Percentiles rank a stretch among this genome's conserved stretches.
phyloP scores from a whole-genome alignment of 2,329 filamentous ascomycete genomes.

The Chaetomium globosum region DNA sequence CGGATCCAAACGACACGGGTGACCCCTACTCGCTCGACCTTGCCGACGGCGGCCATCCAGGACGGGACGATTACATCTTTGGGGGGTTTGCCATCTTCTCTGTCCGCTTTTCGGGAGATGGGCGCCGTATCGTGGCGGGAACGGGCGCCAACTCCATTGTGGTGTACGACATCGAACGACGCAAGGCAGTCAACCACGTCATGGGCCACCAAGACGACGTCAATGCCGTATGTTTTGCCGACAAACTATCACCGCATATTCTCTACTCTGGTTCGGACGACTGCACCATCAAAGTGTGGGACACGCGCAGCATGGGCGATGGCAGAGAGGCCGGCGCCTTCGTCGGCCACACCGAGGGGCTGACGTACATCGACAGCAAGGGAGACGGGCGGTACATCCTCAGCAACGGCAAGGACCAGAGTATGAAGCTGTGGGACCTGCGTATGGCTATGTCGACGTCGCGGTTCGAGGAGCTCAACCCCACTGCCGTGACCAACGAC shows the following conservation, averaged over 20 bases:
- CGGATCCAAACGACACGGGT: slow-evolving; percentile 77
- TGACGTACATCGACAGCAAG: slow-evolving; percentile 72
- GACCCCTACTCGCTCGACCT: slow-evolving; percentile 82
- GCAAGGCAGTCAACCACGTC: slow-evolving; percentile 72
- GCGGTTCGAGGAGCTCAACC: slow-evolving; percentile 59
- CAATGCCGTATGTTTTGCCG: slow-evolving; percentile 95
- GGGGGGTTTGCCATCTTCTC: slow-evolving; percentile 75
- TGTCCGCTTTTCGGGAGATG: slow-evolving; percentile 88
- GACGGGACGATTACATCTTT: slow-evolving; percentile 36
- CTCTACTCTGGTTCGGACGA: slow-evolving; percentile 96
- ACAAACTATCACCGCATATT: slow-evolving; percentile 85
- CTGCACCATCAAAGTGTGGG: slow-evolving; percentile 93
- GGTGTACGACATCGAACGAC: slow-evolving; percentile 88
- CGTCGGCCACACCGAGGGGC: slow-evolving; percentile 65
- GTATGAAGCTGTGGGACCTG: slow-evolving; percentile 95
- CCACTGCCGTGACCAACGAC: slow-evolving; percentile 54
- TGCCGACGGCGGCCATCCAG: slow-evolving; percentile 46
- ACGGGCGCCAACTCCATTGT: slow-evolving; percentile 78
- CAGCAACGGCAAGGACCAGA: slow-evolving; percentile 94
- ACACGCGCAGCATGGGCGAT: slow-evolving; percentile 87
- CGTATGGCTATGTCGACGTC: slow-evolving; percentile 82
- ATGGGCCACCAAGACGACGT: slow-evolving; percentile 84
- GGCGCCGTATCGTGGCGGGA: slow-evolving; percentile 85
- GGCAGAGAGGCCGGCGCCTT: slow-evolving; percentile 69
- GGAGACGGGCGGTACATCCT: slow-evolving; percentile 79